phyloP scores from a whole-genome alignment of 306 rosid species.

The Vicia faba region DNA sequence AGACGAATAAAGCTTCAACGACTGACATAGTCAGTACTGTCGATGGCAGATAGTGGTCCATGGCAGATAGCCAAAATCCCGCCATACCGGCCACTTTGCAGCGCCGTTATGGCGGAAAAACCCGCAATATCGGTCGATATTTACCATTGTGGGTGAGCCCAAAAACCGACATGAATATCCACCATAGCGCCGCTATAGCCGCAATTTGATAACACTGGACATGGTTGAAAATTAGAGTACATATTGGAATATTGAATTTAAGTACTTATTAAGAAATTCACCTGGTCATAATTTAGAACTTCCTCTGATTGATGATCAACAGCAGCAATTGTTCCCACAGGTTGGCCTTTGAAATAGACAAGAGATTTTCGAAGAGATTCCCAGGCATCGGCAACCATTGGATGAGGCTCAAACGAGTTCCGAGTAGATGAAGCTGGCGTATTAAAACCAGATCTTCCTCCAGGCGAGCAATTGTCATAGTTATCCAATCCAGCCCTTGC shows the following conservation, averaged over 20 bases:
- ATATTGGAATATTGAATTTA: no score
- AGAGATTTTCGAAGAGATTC: constrained; percentile 80
- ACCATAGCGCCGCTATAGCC: no score
- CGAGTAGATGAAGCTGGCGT: constrained; percentile 79
- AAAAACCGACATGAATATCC: no score
- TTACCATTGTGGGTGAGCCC: no score
- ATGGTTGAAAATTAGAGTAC: background rate
- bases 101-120: no score
- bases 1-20: background rate
- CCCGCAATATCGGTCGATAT: no score
- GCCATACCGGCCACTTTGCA: no score
- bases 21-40: background rate
- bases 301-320: constrained; percentile 84
- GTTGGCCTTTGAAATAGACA: constrained; percentile 69
- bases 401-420: constrained; percentile 92
- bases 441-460: constrained; percentile 76
- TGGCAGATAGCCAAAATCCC: no score
- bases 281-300: constrained; percentile 90
- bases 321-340: constrained; percentile 90
- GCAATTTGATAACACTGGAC: background rate
- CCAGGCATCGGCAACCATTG: constrained; percentile 96
- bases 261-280: constrained; percentile 30
- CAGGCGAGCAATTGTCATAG: constrained; percentile 74
- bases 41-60: no score
- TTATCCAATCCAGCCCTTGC: constrained; percentile 59